Base-by-base conservation (phyloP, 2,329 filamentous ascomycete species). In the Cladosporium sp. region DNA sequence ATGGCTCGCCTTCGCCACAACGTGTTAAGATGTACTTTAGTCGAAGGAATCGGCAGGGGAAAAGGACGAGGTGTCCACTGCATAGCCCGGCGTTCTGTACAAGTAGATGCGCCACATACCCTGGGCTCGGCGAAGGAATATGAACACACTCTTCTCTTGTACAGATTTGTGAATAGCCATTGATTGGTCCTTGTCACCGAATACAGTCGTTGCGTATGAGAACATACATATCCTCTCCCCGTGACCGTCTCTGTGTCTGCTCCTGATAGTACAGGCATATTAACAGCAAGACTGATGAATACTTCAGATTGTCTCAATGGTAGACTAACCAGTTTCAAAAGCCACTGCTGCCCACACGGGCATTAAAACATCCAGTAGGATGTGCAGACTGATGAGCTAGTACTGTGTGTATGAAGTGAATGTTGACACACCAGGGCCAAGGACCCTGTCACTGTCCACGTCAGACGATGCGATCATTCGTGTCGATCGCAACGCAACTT, bases 1-100 rank as follows among this genome's bases (percentile, higher is more conserved):
- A 20, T 37, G 52, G 40, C 39, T 55, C 32, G 28, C 52, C 40
- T 55, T 55, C 40, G 17, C 39, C 28, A 45, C 28, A 24, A 44
- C 45, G 51, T 54, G 36, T 54, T 54, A 42, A n/a, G 36, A 24
- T 47, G 52, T 55, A 47, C 40, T 55, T 37, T 47, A 47, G 32
- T 37, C 17, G 20, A n/a, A 47, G 34, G n/a, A n/a, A 35, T 17
- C 40, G 40, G 20, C 34, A 32, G 28, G 37, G 28, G 19, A 47
- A 45, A 55, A 37, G 40, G 52, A 55, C 40, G 40, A 53, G 20
- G 10, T 25, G 52, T 55, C 52, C 40, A 47, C 20, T 55, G 40
- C 52, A 55, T 55, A 55, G 52, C 52, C 52, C 20, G 52, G 52
- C 52, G 40, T 55, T 55, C 19, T 54, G 51, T 54, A 54, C 19